Base-by-base conservation (phyloP, 2,329 filamentous ascomycete species). In the Gaeumannomyces tritici region DNA sequence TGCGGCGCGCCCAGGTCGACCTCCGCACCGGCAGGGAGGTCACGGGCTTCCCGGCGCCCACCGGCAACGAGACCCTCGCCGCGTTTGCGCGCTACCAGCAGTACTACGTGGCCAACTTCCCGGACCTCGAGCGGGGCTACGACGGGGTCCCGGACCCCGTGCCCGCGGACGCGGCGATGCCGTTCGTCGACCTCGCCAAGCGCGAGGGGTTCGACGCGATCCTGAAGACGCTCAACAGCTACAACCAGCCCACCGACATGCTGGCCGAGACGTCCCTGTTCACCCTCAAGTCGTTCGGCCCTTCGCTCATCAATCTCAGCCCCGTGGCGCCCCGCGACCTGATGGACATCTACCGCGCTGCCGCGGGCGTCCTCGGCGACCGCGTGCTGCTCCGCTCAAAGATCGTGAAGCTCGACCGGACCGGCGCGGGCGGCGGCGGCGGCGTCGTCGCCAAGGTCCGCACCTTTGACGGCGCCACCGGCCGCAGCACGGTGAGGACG, bases 61-160 rank as follows among this genome's bases (percentile, higher is more conserved):
- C 57, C 9, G 33, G 33, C 27, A 35, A 60, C 26, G 42, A 42
- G n/a, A n/a, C 54, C 12, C 18, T 21, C n/a, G 47, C 42, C 8
- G 42, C 35, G 15, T 31, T 61, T 27, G 26, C 8, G 26, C 29
- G 55, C 18, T 64, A 63, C 27, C 18, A 8, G n/a, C 47, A 60
- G 18, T 57, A 61, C 54, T 29, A 59, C 15, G 55, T 33, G 8
- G 56, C 61, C 4, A 64, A 61, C 24, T 63, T 60, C 47, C 61
- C 63, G 1, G 57, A 60, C 4, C 62, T 64, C 24, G 60, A 60
- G 26, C 33, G 27, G 13, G 66, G 64, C 26, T 68, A 66, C 60
- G 65, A 62, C 55, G 26, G 9, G 4, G 13, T 63, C 28, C 60
- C 62, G 4, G 57, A 64, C 28, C 60, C 59, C 6, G 62, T 64